Conservation (phyloP, 2,329 filamentous ascomycete genomes). For the Tolypocladium guangdongense region DNA sequence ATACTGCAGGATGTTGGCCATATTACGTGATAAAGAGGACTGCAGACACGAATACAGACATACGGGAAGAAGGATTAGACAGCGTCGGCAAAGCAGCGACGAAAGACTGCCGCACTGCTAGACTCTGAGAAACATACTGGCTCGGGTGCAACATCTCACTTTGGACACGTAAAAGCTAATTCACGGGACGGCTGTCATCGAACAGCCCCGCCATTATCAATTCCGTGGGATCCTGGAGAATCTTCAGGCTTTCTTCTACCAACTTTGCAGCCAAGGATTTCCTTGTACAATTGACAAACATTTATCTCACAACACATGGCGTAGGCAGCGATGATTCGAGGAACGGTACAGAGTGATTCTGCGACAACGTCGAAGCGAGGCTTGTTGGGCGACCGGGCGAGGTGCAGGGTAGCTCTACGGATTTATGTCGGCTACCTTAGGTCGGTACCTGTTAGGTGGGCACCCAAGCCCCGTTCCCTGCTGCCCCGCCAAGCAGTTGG, state of each 20-base stretch:
- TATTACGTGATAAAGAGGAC: not conserved
- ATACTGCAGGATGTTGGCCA: not conserved
- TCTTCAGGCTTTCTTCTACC: too few species aligned
- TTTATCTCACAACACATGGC: too few species aligned
- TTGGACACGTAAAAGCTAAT: not conserved
- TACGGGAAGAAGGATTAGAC: not conserved
- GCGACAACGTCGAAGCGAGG: not conserved
- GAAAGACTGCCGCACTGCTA: not conserved
- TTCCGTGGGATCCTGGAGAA: too few species aligned
- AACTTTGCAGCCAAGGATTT: too few species aligned
- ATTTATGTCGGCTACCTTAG: not conserved
- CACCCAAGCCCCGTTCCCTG: not conserved
- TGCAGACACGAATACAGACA: too few species aligned
- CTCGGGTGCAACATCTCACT: not conserved
- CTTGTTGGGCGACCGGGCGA: not conserved
- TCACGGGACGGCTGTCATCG: not conserved
- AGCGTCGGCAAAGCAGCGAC: not conserved
- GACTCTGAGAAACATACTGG: not conserved
- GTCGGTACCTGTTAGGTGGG: too few species aligned
- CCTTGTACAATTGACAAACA: too few species aligned
- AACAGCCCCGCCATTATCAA: too few species aligned
- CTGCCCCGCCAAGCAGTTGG: constrained; percentile 1
- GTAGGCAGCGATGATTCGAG: not conserved
- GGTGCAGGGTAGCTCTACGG: not conserved
- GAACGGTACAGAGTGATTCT: not conserved